Base-by-base conservation (phyloP, 352 stramenopile genomes). In the Pythium vanterpoolii region DNA sequence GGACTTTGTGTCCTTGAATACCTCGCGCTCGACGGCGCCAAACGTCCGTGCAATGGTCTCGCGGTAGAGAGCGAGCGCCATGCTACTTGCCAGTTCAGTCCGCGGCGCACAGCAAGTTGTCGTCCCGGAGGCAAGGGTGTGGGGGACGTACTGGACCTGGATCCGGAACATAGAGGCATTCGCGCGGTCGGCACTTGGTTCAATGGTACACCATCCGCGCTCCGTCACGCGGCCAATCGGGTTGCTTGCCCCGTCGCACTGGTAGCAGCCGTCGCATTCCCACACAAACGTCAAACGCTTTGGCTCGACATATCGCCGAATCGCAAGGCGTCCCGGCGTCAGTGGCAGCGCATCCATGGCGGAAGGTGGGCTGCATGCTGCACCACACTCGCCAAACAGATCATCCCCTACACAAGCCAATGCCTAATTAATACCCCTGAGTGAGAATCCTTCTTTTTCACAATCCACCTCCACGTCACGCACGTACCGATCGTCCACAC, bases 231-330 rank as follows among this genome's bases (percentile, higher is more conserved):
- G 28, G 5, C 58, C 58, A 23, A 65, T 65, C 0, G 58, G 58
- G 0, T 55, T 36, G 6, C 23, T 53, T 1, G 40, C 24, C 16
- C 31, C 43, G n/a, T 65, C 58, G 48, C 58, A 65, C 39, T 65
- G 58, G 24, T 38, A 65, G 36, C 58, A 65, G 11, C 58, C 58
- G 27, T 65, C 58, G 23, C 58, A 65, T 34, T 59, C 58, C 58
- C 58, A 65, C 14, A 59, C 58, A 34, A 65, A 65, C 13, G 58
- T 65, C 18, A 65, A 33, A 28, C 58, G 38, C 8, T 53, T 51
- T 16, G 58, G 14, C 18, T 65, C 58, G 2, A 54, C 30, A 24
- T 59, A 65, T 3, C 58, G 58, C 18, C 58, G 58, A 13, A 65
- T 59, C 10, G 58, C 58, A 2, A 65, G 40, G 1, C 49, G 58